A percentile compares a stretch with the other conserved stretches of the same genome.
Conservation (phyloP, 768 basidiomycete genomes). For the Pleurotus tuoliensis region DNA sequence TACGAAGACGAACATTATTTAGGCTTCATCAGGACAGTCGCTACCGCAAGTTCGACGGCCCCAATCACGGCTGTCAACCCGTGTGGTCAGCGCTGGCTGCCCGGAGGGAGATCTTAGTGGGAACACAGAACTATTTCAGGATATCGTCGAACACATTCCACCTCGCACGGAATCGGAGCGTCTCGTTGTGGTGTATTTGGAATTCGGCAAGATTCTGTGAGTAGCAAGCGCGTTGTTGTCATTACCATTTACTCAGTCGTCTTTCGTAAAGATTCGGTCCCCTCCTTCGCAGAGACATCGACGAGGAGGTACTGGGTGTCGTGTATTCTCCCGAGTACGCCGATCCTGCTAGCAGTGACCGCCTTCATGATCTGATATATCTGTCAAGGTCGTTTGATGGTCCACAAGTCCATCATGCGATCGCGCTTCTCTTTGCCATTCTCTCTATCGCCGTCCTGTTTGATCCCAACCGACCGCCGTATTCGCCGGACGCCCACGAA, state of each 20-base stretch:
- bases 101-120: constrained; percentile 27
- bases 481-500: constrained; percentile 52
- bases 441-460: constrained; percentile 67
- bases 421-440: constrained; percentile 61
- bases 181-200: constrained; percentile 63
- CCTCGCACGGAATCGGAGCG: constrained; percentile 54
- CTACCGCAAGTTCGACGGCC: constrained; percentile 15
- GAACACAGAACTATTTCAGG: constrained; percentile 32
- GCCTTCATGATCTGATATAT: background rate
- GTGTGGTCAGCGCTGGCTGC: constrained; percentile 33
- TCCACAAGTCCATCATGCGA: constrained; percentile 41
- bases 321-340: constrained; percentile 54
- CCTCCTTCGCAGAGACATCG: constrained; percentile 48
- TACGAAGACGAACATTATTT: background rate
- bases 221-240: constrained; percentile 13
- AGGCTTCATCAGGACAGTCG: constrained; percentile 23
- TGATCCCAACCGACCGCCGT: constrained; percentile 44
- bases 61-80: constrained; percentile 29
- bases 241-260: constrained; percentile 3
- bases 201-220: constrained; percentile 57
- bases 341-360: too few species aligned
- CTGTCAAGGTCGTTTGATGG: constrained; percentile 33
- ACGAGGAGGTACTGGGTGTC: constrained; percentile 48
- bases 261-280: constrained; percentile 44
- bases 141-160: constrained; percentile 50